These are phyloP conservation scores for Arctium minus DNA, from an alignment of 129 eudicot species.

Conservation along the genomic window DNA sequence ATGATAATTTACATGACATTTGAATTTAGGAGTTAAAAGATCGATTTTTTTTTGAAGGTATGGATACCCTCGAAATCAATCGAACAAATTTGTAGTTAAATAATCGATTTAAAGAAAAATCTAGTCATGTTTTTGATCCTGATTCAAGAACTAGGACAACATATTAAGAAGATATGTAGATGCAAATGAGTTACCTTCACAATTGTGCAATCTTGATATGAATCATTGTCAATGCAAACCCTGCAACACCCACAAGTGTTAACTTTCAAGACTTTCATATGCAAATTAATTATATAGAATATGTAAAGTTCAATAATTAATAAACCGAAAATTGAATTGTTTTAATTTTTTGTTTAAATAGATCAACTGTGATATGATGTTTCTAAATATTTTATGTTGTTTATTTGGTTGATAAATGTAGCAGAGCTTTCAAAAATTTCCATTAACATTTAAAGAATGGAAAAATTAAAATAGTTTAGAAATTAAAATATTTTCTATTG, in stretches of 20 bases:
- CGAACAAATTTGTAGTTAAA: neutral
- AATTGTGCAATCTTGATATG: conserved; percentile 67
- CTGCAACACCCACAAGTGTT: conserved; percentile 26
- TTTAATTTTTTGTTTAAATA: neutral
- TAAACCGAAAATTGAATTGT: too few species aligned
- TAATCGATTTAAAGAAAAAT: neutral
- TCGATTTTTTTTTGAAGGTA: neutral
- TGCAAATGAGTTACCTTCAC: conserved; percentile 53
- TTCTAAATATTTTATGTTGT: neutral
- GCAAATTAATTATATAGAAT: neutral
- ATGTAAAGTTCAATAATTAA: neutral
- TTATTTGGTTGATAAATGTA: neutral
- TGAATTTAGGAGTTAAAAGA: neutral
- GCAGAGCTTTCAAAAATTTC: neutral
- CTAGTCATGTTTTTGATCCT: neutral
- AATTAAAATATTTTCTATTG: too few species aligned
- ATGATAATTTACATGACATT: neutral
- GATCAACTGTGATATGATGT: neutral
- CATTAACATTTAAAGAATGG: neutral
- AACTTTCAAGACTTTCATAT: neutral
- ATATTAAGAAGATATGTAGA: neutral
- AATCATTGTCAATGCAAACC: conserved; percentile 83
- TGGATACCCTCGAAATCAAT: neutral
- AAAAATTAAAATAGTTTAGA: too few species aligned
- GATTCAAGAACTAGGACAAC: neutral